Evolutionary conservation across 1,139 yeast genomes (phyloP).

Genomic region (Yamadazyma sp.): DNA sequence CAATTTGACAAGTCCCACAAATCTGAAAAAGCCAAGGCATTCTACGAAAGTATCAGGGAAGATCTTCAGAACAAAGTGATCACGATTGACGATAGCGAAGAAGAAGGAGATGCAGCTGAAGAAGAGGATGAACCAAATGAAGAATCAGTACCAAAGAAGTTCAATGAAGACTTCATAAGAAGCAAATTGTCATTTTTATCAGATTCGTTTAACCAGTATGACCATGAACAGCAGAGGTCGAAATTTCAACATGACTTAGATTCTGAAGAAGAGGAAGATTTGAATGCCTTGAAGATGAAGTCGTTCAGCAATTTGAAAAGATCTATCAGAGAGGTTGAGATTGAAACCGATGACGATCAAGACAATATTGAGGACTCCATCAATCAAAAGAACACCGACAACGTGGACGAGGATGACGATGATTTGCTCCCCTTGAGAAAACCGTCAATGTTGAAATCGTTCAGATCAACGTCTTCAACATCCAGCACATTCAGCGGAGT

Average conservation of each 20-base stretch:
- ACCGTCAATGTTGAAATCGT: slow-evolving; percentile 51
- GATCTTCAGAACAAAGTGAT: slow-evolving; percentile 17
- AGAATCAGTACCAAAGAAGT: slow-evolving; percentile 14
- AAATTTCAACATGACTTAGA: slow-evolving; percentile 36
- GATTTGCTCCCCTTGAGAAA: slow-evolving; percentile 39
- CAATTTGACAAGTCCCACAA: slow-evolving; percentile 53
- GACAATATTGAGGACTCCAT: slow-evolving; percentile 7
- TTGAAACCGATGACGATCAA: slow-evolving; percentile 18
- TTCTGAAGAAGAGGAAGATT: slow-evolving; percentile 39
- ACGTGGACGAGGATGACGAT: slow-evolving; percentile 24
- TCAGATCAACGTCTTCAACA: slow-evolving; percentile 38
- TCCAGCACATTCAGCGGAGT: slow-evolving; percentile 53
- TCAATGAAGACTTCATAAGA: slow-evolving; percentile 61
- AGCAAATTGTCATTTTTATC: slow-evolving; percentile 63
- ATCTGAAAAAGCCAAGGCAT: slow-evolving; percentile 66
- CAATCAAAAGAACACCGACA: slow-evolving; percentile 1
- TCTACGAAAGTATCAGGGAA: slow-evolving; percentile 70
- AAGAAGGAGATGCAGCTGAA: slow-evolving; percentile 21
- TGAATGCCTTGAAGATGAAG: slow-evolving; percentile 46
- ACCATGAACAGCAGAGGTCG: slow-evolving; percentile 32
- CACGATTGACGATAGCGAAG: slow-evolving; percentile 29
- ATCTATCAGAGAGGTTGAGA: slow-evolving; percentile 18
- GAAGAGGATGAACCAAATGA: slow-evolving; percentile 22
- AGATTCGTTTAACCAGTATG: slow-evolving; percentile 33
- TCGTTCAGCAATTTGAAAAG: slow-evolving; percentile 31